These are phyloP conservation scores for Aethionema arabicum DNA, from an alignment of 345 rosid genomes.

Conservation along the genomic window DNA sequence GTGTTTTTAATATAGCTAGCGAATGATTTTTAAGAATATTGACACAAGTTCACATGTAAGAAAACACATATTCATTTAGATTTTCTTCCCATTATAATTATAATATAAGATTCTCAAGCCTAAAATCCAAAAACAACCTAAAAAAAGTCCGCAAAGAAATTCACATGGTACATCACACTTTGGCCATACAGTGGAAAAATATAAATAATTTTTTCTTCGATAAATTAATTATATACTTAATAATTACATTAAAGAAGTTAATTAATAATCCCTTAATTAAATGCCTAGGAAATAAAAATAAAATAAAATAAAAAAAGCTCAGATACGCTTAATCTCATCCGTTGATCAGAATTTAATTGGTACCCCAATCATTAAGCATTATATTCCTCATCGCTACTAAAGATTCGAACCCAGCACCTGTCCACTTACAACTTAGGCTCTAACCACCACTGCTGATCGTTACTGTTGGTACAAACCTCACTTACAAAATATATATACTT, in stretches of 20 bases:
- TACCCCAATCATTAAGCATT: background rate
- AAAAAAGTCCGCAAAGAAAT: background rate
- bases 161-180: no score
- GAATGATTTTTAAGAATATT: background rate
- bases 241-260: no score
- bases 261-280: background rate
- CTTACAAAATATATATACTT: background rate
- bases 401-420: background rate
- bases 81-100: background rate
- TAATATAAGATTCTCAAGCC: background rate
- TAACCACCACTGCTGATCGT: background rate
- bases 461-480: background rate
- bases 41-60: constrained; percentile 27
- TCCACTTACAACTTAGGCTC: background rate
- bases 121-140: constrained; percentile 1
- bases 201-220: no score
- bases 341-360: background rate
- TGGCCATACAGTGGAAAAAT: no score
- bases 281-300: background rate
- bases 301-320: background rate
- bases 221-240: no score
- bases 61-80: background rate
- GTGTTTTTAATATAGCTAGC: background rate
- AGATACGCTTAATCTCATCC: background rate
- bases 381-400: background rate